Evolutionary conservation across 1,284 basidiomycete species (phyloP).

Genomic region (Leccinum proximum): DNA sequence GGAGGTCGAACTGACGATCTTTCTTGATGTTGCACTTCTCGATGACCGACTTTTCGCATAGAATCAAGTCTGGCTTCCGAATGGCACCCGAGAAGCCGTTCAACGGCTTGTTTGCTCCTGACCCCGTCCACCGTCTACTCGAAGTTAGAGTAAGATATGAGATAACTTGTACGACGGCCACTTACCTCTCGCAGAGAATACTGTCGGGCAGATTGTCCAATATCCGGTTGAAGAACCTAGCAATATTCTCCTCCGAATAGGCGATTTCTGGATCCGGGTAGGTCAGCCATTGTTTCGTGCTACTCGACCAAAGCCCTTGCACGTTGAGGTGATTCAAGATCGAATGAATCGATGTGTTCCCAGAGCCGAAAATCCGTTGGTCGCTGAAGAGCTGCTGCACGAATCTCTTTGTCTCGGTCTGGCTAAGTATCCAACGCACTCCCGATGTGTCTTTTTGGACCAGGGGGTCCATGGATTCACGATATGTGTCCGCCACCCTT

Average conservation of each 20-base stretch:
- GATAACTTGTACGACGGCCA: no score
- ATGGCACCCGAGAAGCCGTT: no score
- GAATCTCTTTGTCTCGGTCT: not conserved
- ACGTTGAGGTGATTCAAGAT: not conserved
- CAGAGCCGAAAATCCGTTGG: not conserved
- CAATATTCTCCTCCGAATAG: not conserved
- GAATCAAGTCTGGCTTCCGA: no score
- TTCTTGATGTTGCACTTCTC: no score
- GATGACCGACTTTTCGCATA: no score
- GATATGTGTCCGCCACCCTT: not conserved
- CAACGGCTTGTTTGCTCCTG: no score
- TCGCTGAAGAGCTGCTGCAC: not conserved
- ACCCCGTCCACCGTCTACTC: no score
- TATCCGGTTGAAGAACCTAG: not conserved
- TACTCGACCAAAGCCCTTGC: not conserved
- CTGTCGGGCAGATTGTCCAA: no score
- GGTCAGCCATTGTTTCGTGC: not conserved
- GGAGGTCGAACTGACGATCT: no score
- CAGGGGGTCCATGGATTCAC: not conserved
- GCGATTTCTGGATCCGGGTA: not conserved
- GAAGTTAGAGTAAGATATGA: no score
- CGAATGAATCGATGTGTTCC: not conserved
- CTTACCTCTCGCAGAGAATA: no score
- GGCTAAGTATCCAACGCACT: not conserved
- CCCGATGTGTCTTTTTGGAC: not conserved